Evolutionary conservation across 2,329 filamentous ascomycete species (phyloP), one percentile per base, ranked within the genome.

Genomic region (Didymosphaeria variabile): DNA sequence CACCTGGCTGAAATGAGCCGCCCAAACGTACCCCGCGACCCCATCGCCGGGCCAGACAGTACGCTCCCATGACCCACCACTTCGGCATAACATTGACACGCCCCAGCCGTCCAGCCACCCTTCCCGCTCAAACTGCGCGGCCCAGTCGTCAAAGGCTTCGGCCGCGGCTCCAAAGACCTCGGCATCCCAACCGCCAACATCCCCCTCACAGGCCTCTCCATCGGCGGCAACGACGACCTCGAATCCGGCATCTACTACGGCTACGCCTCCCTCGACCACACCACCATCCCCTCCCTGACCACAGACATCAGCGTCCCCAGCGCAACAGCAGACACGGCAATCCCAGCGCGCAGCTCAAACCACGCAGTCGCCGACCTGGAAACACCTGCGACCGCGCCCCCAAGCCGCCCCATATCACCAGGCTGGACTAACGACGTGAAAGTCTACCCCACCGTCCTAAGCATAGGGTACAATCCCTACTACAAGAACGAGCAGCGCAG

Each of bases 161-260:
- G 95, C 45, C 88, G 95, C 62, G 95, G 95, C 17, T 97, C 92
- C 72, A 96, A 93, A 83, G 94, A 96, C 89, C 91, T 98, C 75
- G 94, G 94, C 70, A 97, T 98, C 77, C 95, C 95, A 2, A 98
- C 95, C 1, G 95, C 95, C 76, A 99, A 98, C 83, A 90, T 91
- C 72, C 88, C 88, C 9, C 80, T 89, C 61, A 83, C 85, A 15
- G 86, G 86, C 31, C 88, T 98, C 47, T 88, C 88, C 70, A 90
- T 94, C 54, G 89, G 91, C 78, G 84, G 85, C 57, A 72, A 87
- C 71, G 78, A 84, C 7, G 82, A 86, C 67, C 84, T 91, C 57
- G 83, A 87, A 60, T 92, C 89, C 0, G 95, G 95, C 66, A 91
- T 98, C 65, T 98, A 98, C 85, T 98, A 94, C 76, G 95, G 95